Evolutionary conservation across 208 protist species (phyloP).

Genomic region (Crithidia mellificae): DNA sequence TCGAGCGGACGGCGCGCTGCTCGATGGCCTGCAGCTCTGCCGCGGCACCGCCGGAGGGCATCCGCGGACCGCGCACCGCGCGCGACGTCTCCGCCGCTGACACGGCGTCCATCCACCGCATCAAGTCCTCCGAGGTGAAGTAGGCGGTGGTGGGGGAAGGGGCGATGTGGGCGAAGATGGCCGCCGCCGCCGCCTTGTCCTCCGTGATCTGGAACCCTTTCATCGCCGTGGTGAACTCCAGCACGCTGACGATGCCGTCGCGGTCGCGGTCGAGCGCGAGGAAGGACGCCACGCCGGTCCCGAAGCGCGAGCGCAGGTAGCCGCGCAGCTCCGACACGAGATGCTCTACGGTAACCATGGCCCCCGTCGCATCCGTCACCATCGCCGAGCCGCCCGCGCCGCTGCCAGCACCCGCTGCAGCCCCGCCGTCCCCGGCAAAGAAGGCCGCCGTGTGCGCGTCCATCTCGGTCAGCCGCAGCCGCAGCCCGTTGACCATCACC

Average conservation of each 20-base stretch:
- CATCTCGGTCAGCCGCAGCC: slow-evolving; percentile 77
- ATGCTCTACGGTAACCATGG: slow-evolving; percentile 42
- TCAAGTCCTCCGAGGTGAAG: slow-evolving; percentile 77
- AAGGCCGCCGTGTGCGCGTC: slow-evolving; percentile 81
- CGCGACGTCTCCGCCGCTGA: slow-evolving; percentile 32
- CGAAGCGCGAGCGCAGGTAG: slow-evolving; percentile 73
- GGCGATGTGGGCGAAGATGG: slow-evolving; percentile 64
- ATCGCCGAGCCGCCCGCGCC: slow-evolving; percentile 3
- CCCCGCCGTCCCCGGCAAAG: slow-evolving; percentile 48
- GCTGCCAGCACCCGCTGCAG: slow-evolving; percentile 2
- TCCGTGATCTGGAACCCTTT: slow-evolving; percentile 78
- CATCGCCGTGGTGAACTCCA: slow-evolving; percentile 69
- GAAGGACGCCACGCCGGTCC: slow-evolving; percentile 77
- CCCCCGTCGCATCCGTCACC: slow-evolving; percentile 36
- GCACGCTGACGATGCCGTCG: slow-evolving; percentile 77
- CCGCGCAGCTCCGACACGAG: slow-evolving; percentile 68
- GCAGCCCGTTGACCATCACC: slow-evolving; percentile 66
- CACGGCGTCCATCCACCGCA: slow-evolving; percentile 63
- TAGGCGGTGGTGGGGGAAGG: slow-evolving; percentile 48
- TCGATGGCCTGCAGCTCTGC: slow-evolving; percentile 50
- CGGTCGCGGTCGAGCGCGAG: slow-evolving; percentile 82
- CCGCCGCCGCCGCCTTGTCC: slow-evolving; percentile 46
- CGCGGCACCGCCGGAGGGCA: slow-evolving; percentile 35
- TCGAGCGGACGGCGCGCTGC: slow-evolving; percentile 41
- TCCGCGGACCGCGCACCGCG: slow-evolving; percentile 7